A percentile compares a stretch with the other conserved stretches of the same genome.
Conservation (phyloP, 768 basidiomycete genomes). For the Tricholoma flavovirens region DNA sequence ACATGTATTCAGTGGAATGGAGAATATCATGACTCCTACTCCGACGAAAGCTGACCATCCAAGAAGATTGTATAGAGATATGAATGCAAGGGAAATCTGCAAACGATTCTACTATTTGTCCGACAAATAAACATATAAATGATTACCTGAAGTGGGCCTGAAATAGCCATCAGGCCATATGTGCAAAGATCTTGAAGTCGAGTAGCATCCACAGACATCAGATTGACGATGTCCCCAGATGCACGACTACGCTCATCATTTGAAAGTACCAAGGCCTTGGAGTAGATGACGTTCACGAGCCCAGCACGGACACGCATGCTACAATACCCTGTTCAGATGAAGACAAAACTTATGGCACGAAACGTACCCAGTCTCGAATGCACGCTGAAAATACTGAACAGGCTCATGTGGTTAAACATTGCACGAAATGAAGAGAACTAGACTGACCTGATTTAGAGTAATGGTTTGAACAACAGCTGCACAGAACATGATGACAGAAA, state of each 20-base stretch:
- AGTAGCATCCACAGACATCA: conserved; percentile 85
- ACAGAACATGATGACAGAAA: conserved; percentile 76
- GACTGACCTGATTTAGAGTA: conserved; percentile 66
- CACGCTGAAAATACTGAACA: conserved; percentile 75
- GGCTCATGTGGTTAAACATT: background rate
- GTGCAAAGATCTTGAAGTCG: conserved; percentile 77
- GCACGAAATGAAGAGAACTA: background rate
- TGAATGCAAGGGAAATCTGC: conserved; percentile 81
- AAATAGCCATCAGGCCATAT: conserved; percentile 79
- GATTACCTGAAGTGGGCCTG: conserved; percentile 81
- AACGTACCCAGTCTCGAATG: conserved; percentile 61
- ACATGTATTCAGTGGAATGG: conserved; percentile 69
- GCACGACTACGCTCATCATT: conserved; percentile 79
- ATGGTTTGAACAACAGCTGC: conserved; percentile 76
- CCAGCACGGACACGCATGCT: conserved; percentile 93
- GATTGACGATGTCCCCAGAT: conserved; percentile 89
- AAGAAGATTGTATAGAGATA: conserved; percentile 84
- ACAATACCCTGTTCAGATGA: background rate
- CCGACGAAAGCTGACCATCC: conserved; percentile 92
- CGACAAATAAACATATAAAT: conserved; percentile 23
- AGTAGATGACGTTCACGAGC: conserved; percentile 78
- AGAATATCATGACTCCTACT: conserved; percentile 82
- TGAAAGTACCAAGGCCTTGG: conserved; percentile 80
- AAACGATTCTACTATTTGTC: background rate
- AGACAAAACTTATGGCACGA: background rate